A percentile compares a stretch with the other conserved stretches of the same genome.
These are phyloP conservation scores for Cinnamomum micranthum DNA, from an alignment of 164 flowering plant species.

Conservation along the genomic window DNA sequence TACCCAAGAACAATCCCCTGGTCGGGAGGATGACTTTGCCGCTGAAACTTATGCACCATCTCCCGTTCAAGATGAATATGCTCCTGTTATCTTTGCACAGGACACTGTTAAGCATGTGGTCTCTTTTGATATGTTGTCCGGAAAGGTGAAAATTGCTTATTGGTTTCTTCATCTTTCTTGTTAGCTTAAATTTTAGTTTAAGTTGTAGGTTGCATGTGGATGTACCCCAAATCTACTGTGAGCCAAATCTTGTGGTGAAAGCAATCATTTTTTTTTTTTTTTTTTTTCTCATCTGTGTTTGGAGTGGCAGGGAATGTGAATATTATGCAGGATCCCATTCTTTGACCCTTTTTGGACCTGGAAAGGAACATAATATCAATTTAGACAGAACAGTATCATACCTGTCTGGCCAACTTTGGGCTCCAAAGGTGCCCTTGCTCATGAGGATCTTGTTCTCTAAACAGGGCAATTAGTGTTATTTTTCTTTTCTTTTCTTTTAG, in stretches of 20 bases:
- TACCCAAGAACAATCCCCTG: conserved; percentile 50
- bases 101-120: conserved; percentile 84
- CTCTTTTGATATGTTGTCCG: conserved; percentile 91
- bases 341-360: background rate
- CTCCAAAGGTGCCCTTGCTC: background rate
- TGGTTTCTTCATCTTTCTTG: conserved; percentile 3
- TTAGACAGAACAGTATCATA: background rate
- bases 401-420: background rate
- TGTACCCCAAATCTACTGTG: background rate
- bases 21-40: conserved; percentile 50
- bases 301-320: background rate
- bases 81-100: conserved; percentile 97
- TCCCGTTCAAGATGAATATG: conserved; percentile 85
- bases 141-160: conserved; percentile 49
- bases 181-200: background rate
- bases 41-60: conserved; percentile 57
- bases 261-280: background rate
- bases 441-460: too few species aligned
- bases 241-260: background rate
- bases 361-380: background rate
- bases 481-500: too few species aligned
- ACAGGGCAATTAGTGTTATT: too few species aligned
- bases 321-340: background rate
- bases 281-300: background rate
- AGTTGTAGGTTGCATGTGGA: background rate